These are phyloP conservation scores for Lachancea kluyveri DNA, from an alignment of 805 yeast genomes.

Conservation along the genomic window DNA sequence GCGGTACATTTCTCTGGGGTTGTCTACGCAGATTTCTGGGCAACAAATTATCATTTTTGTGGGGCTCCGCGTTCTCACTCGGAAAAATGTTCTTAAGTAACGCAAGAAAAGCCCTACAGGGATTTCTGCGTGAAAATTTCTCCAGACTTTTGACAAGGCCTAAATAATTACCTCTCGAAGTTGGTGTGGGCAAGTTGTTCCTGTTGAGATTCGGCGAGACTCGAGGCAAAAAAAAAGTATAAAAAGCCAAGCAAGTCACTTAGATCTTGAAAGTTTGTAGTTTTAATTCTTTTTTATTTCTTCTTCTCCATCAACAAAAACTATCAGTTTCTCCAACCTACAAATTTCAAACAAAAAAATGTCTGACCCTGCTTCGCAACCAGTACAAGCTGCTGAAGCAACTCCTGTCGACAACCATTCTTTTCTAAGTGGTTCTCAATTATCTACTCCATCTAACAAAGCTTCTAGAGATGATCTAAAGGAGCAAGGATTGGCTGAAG, in stretches of 20 bases:
- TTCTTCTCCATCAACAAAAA: neutral
- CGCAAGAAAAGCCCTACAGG: neutral
- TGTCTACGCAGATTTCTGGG: constrained; percentile 1
- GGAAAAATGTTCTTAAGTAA: neutral
- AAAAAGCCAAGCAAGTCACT: no score
- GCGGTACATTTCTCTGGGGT: neutral
- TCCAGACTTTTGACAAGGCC: neutral
- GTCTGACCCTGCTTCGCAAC: constrained; percentile 7
- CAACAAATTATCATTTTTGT: neutral
- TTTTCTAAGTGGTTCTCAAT: constrained; percentile 13
- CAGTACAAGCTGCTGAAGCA: constrained; percentile 8
- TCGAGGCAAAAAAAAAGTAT: neutral
- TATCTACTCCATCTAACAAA: constrained; percentile 28
- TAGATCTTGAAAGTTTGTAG: neutral
- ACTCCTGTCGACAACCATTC: constrained; percentile 12
- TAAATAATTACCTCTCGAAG: no score
- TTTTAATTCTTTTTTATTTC: neutral
- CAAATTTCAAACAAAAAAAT: constrained; percentile 1
- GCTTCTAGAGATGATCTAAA: constrained; percentile 25
- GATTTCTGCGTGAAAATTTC: constrained; percentile 1
- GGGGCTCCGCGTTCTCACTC: constrained; percentile 2
- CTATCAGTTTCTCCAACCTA: neutral
- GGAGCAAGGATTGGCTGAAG: constrained; percentile 7
- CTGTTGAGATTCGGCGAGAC: no score
- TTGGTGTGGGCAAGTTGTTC: no score